Percentiles rank a stretch among this genome's conserved stretches.
Evolutionary conservation across 2,329 filamentous ascomycete genomes (phyloP).

Genomic region (Apiospora marii): DNA sequence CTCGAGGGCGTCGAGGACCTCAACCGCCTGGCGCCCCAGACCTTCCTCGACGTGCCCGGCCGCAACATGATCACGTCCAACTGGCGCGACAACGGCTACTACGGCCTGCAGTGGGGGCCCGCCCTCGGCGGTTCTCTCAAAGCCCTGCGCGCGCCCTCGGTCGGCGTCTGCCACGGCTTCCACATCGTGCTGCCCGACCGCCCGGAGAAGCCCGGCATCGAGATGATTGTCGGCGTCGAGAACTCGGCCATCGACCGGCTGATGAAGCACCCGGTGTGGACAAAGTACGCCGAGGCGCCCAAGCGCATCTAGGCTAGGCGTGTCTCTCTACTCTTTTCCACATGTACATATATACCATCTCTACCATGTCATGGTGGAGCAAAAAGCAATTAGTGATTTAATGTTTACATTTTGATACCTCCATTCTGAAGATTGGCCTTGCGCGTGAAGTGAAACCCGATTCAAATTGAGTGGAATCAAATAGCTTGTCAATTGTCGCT

Average conservation of each 20-base stretch:
- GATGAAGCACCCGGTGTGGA: constrained; percentile 23
- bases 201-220: constrained; percentile 22
- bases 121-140: constrained; percentile 39
- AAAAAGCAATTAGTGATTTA: not conserved
- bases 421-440: too few species aligned
- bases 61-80: constrained; percentile 26
- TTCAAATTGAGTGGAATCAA: too few species aligned
- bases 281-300: constrained; percentile 10
- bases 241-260: constrained; percentile 15
- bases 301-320: not conserved
- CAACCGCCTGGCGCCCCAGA: not conserved
- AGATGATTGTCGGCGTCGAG: constrained; percentile 24
- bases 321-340: not conserved
- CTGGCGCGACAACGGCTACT: constrained; percentile 44
- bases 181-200: constrained; percentile 26
- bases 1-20: not conserved
- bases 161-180: constrained; percentile 26
- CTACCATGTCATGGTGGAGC: not conserved
- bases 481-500: too few species aligned
- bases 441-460: too few species aligned
- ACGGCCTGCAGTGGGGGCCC: constrained; percentile 44
- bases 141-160: constrained; percentile 40
- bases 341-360: not conserved
- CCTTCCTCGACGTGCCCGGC: constrained; percentile 19
- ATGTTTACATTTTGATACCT: not conserved